A percentile compares a stretch with the other conserved stretches of the same genome.
Evolutionary conservation across 2,329 filamentous ascomycete genomes (phyloP).

Genomic region (Penicillium brevicompactum): DNA sequence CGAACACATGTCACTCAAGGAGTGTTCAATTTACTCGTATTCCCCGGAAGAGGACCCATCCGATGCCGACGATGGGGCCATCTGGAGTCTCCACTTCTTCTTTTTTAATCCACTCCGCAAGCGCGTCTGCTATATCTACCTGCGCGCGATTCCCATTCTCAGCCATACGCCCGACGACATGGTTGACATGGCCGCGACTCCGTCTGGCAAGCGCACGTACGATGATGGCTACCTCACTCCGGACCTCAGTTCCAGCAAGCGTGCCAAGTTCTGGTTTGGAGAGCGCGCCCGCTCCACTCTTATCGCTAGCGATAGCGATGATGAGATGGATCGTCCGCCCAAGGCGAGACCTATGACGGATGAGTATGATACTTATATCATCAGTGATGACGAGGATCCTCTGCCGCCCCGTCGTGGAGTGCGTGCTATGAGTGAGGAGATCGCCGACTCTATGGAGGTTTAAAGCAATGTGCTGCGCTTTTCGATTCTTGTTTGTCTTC

Average conservation of each 20-base stretch:
- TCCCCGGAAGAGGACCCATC: slow-evolving; percentile 87
- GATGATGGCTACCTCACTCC: slow-evolving; percentile 54
- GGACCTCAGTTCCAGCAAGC: slow-evolving; percentile 69
- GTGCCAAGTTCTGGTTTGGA: slow-evolving; percentile 86
- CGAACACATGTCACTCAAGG: slow-evolving; percentile 88
- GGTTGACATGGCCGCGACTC: slow-evolving; percentile 42
- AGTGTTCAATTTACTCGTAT: slow-evolving; percentile 89
- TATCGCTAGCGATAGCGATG: slow-evolving; percentile 46
- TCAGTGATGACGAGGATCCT: slow-evolving; percentile 48
- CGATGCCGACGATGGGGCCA: slow-evolving; percentile 87
- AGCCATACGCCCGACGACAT: slow-evolving; percentile 64
- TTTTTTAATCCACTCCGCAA: slow-evolving; percentile 95
- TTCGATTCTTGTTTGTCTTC: slow-evolving; percentile 16
- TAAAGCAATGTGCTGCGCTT: slow-evolving; percentile 28
- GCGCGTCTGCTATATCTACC: slow-evolving; percentile 89
- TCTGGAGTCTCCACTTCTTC: slow-evolving; percentile 96
- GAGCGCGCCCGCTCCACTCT: slow-evolving; percentile 55
- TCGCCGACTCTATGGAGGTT: slow-evolving; percentile 57
- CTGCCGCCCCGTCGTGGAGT: slow-evolving; percentile 48
- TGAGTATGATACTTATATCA: slow-evolving; percentile 46
- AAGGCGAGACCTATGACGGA: slow-evolving; percentile 36
- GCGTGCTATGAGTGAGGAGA: slow-evolving; percentile 56
- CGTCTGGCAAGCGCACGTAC: slow-evolving; percentile 49
- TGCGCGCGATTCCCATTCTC: slow-evolving; percentile 77
- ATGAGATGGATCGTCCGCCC: slow-evolving; percentile 41